phyloP scores from a whole-genome alignment of 495 filamentous ascomycete species.

The Podospora fimiseda region DNA sequence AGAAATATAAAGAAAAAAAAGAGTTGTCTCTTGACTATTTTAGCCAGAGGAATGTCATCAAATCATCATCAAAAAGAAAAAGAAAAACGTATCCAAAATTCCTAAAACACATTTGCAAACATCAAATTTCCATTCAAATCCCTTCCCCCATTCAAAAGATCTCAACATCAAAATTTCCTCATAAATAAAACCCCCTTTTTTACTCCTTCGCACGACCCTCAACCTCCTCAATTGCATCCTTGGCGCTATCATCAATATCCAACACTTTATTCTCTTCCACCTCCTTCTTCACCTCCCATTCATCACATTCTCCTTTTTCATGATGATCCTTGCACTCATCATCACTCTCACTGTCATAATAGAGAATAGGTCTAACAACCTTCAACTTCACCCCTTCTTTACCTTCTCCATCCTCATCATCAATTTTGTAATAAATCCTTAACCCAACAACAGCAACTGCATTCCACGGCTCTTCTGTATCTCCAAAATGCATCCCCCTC shows the following conservation, averaged over 20 bases:
- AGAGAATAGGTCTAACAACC: slow-evolving; percentile 34
- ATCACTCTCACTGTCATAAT: slow-evolving; percentile 23
- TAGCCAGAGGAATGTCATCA: too few species aligned
- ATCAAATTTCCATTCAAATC: too few species aligned
- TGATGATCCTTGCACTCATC: slow-evolving; percentile 20
- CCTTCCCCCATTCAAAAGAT: too few species aligned
- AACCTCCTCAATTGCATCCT: slow-evolving; percentile 36
- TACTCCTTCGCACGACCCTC: slow-evolving; percentile 11
- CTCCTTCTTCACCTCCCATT: slow-evolving; percentile 16
- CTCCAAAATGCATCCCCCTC: too few species aligned
- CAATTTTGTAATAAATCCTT: slow-evolving; percentile 61
- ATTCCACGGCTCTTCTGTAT: slow-evolving; percentile 91
- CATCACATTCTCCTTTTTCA: slow-evolving; percentile 11
- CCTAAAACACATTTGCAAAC: too few species aligned
- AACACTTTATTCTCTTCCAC: slow-evolving; percentile 33
- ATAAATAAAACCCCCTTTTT: slow-evolving; percentile 13
- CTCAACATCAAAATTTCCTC: neutral
- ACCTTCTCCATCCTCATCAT: slow-evolving; percentile 43
- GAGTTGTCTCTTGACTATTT: too few species aligned
- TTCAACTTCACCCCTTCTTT: slow-evolving; percentile 39
- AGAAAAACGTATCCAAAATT: too few species aligned
- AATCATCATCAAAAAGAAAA: too few species aligned
- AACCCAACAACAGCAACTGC: slow-evolving; percentile 76
- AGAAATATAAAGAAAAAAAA: too few species aligned
- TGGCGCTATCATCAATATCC: slow-evolving; percentile 45